Conservation (phyloP, 225 moss, liverwort and hornwort genomes). For the Neckera pumila region DNA sequence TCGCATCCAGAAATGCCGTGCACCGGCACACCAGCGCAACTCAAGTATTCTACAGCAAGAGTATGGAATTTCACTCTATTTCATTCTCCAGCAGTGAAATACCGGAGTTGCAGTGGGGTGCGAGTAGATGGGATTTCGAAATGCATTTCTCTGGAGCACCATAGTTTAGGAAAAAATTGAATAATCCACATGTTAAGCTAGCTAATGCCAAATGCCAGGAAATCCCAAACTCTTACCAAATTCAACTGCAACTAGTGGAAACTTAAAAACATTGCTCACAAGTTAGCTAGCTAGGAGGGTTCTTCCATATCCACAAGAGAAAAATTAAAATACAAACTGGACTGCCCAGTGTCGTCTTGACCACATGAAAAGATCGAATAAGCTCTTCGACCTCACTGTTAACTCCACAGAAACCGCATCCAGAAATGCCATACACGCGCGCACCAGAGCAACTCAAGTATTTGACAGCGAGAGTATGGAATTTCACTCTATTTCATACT, state of each 20-base stretch:
- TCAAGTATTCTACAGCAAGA: background rate
- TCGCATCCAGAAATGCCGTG: background rate
- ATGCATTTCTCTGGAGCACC: background rate
- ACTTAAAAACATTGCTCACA: background rate
- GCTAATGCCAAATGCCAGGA: background rate
- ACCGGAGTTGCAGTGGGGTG: background rate
- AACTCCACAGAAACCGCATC: background rate
- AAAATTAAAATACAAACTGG: background rate
- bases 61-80: background rate
- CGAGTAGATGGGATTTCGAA: background rate
- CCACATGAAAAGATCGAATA: background rate
- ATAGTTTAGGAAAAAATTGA: background rate
- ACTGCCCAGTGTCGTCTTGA: background rate
- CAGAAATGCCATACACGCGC: background rate
- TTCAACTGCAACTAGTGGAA: background rate
- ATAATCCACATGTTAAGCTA: background rate
- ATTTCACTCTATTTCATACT: background rate
- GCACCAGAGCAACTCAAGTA: background rate
- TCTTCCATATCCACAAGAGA: background rate
- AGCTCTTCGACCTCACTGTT: background rate
- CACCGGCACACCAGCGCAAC: accelerated
- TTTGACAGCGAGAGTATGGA: background rate
- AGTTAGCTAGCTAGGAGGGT: background rate
- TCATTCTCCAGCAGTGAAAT: background rate
- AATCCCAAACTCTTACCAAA: background rate